phyloP scores from a whole-genome alignment of 495 filamentous ascomycete species.

The Penicillium odoratum region DNA sequence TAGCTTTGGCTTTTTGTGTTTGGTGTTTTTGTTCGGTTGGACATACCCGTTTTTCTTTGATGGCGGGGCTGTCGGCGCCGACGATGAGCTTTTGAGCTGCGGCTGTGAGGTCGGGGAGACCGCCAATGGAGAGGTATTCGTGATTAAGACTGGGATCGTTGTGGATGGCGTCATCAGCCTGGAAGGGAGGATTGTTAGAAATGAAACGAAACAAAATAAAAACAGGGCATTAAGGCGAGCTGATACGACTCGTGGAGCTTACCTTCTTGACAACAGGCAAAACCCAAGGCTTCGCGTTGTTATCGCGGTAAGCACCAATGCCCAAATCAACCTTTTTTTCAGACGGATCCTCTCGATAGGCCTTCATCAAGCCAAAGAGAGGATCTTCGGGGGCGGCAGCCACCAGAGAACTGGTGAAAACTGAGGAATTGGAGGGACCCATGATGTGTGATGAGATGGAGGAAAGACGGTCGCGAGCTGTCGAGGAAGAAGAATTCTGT shows the following conservation, averaged over 20 bases:
- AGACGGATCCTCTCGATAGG: slow-evolving; percentile 79
- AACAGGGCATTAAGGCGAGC: neutral
- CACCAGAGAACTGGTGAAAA: slow-evolving; percentile 76
- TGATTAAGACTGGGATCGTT: slow-evolving; percentile 90
- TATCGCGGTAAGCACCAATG: slow-evolving; percentile 93
- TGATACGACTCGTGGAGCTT: slow-evolving; percentile 21
- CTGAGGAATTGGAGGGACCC: slow-evolving; percentile 52
- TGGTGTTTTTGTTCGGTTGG: slow-evolving; percentile 4
- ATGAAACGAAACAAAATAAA: neutral
- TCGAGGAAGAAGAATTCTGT: slow-evolving; percentile 21
- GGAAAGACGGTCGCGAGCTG: slow-evolving; percentile 39
- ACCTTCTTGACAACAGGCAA: slow-evolving; percentile 96
- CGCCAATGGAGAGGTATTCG: slow-evolving; percentile 97
- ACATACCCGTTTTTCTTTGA: slow-evolving; percentile 76
- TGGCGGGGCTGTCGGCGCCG: slow-evolving; percentile 74
- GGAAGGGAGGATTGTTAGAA: slow-evolving; percentile 7
- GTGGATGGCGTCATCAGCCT: slow-evolving; percentile 88
- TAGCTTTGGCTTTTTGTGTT: neutral
- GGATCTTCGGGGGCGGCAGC: slow-evolving; percentile 93
- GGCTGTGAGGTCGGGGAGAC: slow-evolving; percentile 76
- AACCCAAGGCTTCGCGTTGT: slow-evolving; percentile 98
- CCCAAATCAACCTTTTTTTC: slow-evolving; percentile 93
- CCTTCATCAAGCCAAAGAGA: slow-evolving; percentile 89
- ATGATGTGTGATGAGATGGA: slow-evolving; percentile 49
- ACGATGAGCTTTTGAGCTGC: slow-evolving; percentile 90